These are phyloP conservation scores for Leptographium procerum DNA, from an alignment of 2,329 filamentous ascomycete genomes.

Conservation along the genomic window DNA sequence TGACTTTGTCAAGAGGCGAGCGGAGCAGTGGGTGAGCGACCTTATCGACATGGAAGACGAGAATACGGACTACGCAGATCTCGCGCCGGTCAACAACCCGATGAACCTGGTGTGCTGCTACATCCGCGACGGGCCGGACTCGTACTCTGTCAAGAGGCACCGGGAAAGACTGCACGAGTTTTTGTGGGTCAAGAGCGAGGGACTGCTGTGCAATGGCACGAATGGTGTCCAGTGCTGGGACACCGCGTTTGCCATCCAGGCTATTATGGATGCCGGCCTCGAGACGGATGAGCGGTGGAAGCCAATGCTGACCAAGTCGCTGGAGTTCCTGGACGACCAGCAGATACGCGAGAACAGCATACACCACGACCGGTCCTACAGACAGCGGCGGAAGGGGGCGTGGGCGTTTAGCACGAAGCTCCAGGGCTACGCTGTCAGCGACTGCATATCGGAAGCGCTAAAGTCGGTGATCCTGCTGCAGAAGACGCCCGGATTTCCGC, in stretches of 20 bases:
- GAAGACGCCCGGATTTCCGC: slow-evolving; percentile 61
- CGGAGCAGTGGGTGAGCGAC: slow-evolving; percentile 72
- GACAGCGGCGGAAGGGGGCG: slow-evolving; percentile 81
- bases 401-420: slow-evolving; percentile 92
- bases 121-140: slow-evolving; percentile 68
- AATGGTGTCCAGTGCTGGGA: slow-evolving; percentile 99
- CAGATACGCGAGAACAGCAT: slow-evolving; percentile 78
- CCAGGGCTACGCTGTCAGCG: slow-evolving; percentile 91
- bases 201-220: slow-evolving; percentile 90
- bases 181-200: slow-evolving; percentile 83
- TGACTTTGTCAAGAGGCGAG: slow-evolving; percentile 52
- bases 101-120: slow-evolving; percentile 88
- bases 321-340: slow-evolving; percentile 79
- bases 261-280: slow-evolving; percentile 66
- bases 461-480: slow-evolving; percentile 78
- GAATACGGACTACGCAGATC: slow-evolving; percentile 76
- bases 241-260: slow-evolving; percentile 80
- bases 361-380: slow-evolving; percentile 71
- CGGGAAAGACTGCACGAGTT: slow-evolving; percentile 75
- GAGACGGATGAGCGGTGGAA: slow-evolving; percentile 66
- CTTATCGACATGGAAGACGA: slow-evolving; percentile 83
- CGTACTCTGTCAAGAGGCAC: slow-evolving; percentile 62
- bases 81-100: slow-evolving; percentile 81
- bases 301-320: slow-evolving; percentile 70
- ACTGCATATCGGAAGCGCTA: slow-evolving; percentile 85